Evolutionary conservation across 805 yeast species (phyloP), one percentile per base, ranked within the genome.

Genomic region (Maudiozyma pseudohumilis): DNA sequence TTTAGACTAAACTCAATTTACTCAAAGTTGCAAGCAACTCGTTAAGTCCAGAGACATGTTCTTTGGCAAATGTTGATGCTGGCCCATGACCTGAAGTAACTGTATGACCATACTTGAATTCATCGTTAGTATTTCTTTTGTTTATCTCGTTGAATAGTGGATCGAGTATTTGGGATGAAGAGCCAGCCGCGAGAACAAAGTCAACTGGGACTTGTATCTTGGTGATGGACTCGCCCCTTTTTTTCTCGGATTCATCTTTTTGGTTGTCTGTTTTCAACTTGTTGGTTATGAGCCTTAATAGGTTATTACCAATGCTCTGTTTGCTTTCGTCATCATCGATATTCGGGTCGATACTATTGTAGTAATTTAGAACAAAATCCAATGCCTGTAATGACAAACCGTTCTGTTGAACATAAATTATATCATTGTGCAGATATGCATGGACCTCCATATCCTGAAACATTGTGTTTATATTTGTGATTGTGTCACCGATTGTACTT

Each of bases 401-500:
- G 29, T 68, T 64, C 46, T 80, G 79, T 52, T 84, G 88, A 12
- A 87, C 77, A 33, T 80, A 75, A 6, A 87, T 78, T 30, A 77
- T 72, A 44, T 76, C 74, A 42, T 76, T 72, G 40, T 81, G 76
- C 31, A 83, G 64, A 23, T 80, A 75, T 2, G 96, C 95, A 59
- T 86, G 95, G 13, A 88, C 69, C 27, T 74, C 74, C 35, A 68
- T 70, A 13, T 70, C 73, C 12, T 72, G 69, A 53, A 75, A 82
- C 23, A 80, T 64, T 33, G 80, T 92, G 59, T 89, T 87, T 39
- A 88, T 75, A 56, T 86, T 87, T 18, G 88, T 78, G 33, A 88
- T 77, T 40, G 81, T 72, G 49, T 87, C 96, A 34, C 96, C 96
- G 61, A 85, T 72, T 15, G 79, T 70, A 33, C 78, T 69, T 22